Evolutionary conservation across 768 basidiomycete genomes (phyloP).

Genomic region (Coprinopsis sp.): DNA sequence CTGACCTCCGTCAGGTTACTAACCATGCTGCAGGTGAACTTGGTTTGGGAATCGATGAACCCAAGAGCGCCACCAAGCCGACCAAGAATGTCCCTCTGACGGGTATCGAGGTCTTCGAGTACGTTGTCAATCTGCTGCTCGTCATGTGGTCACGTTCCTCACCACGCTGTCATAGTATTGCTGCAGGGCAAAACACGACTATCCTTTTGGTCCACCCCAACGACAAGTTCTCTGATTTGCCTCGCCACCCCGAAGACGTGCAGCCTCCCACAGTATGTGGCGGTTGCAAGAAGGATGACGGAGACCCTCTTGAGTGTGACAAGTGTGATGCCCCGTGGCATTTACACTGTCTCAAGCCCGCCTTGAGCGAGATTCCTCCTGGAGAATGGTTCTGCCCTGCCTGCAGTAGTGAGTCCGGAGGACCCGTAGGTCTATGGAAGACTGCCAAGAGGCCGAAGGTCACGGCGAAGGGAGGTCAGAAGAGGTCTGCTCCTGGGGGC

Average conservation of each 20-base stretch:
- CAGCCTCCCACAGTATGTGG: constrained; percentile 64
- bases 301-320: constrained; percentile 84
- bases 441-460: constrained; percentile 22
- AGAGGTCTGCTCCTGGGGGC: constrained; percentile 13
- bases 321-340: constrained; percentile 95
- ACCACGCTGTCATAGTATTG: constrained; percentile 48
- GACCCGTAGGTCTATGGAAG: constrained; percentile 42
- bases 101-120: constrained; percentile 82
- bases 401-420: constrained; percentile 52
- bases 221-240: constrained; percentile 70
- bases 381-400: constrained; percentile 92
- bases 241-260: constrained; percentile 74
- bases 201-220: constrained; percentile 75
- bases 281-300: constrained; percentile 64
- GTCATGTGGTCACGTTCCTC: not conserved
- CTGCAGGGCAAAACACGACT: constrained; percentile 83
- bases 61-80: constrained; percentile 85
- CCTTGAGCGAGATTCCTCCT: constrained; percentile 70
- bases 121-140: constrained; percentile 16
- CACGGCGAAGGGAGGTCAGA: constrained; percentile 12
- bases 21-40: constrained; percentile 54
- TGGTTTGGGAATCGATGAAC: constrained; percentile 72
- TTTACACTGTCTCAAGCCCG: constrained; percentile 73
- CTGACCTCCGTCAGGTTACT: not conserved
- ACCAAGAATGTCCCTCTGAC: constrained; percentile 61